These are phyloP conservation scores for Boletus rufocinnamomeus DNA, from an alignment of 768 basidiomycete species.

Conservation along the genomic window DNA sequence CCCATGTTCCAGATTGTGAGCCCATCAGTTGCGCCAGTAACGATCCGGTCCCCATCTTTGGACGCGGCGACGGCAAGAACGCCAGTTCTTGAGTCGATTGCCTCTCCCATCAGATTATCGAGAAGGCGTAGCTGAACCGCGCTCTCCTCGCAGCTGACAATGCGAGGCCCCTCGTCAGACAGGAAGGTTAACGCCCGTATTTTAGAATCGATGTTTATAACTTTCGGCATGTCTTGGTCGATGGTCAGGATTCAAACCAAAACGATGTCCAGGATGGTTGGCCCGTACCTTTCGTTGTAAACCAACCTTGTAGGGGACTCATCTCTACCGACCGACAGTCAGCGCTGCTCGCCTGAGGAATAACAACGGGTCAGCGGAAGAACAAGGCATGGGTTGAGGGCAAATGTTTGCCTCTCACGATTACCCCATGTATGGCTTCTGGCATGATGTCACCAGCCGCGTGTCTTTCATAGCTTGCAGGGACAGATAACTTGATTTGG, in stretches of 20 bases:
- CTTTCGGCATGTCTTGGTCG: background rate
- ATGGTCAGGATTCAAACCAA: background rate
- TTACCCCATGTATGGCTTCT: background rate
- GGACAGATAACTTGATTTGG: background rate
- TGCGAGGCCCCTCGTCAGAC: background rate
- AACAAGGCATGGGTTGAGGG: background rate
- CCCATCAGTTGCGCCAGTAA: conserved; percentile 11
- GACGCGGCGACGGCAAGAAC: conserved; percentile 15
- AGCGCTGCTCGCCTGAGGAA: background rate
- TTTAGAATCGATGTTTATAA: conserved; percentile 8
- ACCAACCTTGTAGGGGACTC: background rate
- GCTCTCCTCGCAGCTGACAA: conserved; percentile 17
- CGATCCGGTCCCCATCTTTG: conserved; percentile 10
- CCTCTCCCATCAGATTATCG: conserved; percentile 13
- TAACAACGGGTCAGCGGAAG: background rate
- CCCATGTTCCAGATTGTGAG: conserved; percentile 15
- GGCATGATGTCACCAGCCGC: background rate
- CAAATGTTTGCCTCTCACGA: background rate
- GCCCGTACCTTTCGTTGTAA: conserved; percentile 3
- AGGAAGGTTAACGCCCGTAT: conserved; percentile 17
- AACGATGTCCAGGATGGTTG: background rate
- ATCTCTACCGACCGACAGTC: background rate
- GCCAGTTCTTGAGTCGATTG: conserved; percentile 2
- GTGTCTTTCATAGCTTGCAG: background rate
- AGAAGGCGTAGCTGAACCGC: conserved; percentile 11